Evolutionary conservation across 345 rosid species (phyloP).

Genomic region (Citrus mangshanensis): DNA sequence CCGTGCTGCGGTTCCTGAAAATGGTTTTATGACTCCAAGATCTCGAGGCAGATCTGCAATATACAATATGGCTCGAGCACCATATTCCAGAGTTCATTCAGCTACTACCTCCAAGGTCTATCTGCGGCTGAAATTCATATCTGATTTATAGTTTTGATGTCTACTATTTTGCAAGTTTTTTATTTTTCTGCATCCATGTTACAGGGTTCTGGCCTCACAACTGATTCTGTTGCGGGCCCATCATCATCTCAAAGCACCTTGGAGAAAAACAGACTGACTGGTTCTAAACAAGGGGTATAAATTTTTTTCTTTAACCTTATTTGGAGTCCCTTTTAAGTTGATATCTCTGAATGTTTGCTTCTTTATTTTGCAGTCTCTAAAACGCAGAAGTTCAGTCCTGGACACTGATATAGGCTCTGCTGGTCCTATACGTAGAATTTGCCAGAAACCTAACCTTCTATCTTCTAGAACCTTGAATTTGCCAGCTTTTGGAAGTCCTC

Average conservation of each 20-base stretch:
- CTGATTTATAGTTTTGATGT: not conserved
- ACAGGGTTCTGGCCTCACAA: slow-evolving; percentile 37
- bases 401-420: slow-evolving; percentile 73
- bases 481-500: slow-evolving; percentile 34
- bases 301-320: not conserved
- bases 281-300: slow-evolving; percentile 52
- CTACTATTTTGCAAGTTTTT: slow-evolving; percentile 2
- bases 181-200: slow-evolving; percentile 11
- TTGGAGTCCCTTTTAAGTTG: not conserved
- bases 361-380: slow-evolving; percentile 51
- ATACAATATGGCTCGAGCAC: slow-evolving; percentile 87
- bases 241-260: slow-evolving; percentile 40
- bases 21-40: slow-evolving; percentile 77
- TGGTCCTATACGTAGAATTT: slow-evolving; percentile 88
- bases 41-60: slow-evolving; percentile 83
- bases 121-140: not conserved
- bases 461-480: slow-evolving; percentile 39
- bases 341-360: slow-evolving; percentile 5
- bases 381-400: slow-evolving; percentile 73
- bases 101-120: slow-evolving; percentile 51
- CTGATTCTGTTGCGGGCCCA: slow-evolving; percentile 33
- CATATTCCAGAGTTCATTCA: slow-evolving; percentile 68
- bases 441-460: slow-evolving; percentile 76
- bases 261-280: slow-evolving; percentile 52
- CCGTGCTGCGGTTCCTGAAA: slow-evolving; percentile 42